Evolutionary conservation across 2,329 filamentous ascomycete genomes (phyloP), one percentile per base, ranked within the genome.

Genomic region (Fusarium irregulare): DNA sequence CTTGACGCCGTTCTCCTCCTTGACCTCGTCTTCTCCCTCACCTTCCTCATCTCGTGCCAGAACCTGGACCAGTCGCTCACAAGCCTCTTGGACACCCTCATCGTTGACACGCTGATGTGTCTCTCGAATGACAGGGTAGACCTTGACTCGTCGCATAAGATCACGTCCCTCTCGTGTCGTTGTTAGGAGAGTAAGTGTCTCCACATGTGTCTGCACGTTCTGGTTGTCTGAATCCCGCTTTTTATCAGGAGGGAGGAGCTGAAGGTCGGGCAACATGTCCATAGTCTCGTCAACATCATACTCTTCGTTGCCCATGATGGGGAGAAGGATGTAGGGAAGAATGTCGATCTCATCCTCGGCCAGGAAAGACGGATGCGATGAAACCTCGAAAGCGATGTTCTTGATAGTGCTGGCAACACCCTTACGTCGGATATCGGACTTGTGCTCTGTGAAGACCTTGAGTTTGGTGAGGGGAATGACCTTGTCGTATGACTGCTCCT

Each of bases 341-440:
- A 98, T 86, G 74, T 97, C 91, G 51, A 94, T 89, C 41, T 90
- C 89, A 20, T 90, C 87, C 54, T 92, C 89, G 1, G 87, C 86
- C 47, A 98, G 81, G 56, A 97, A 90, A 3, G 85, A 82, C 0
- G 88, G 83, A 75, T 98, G 95, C 0, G 91, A 87, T 5, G 88
- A 81, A 8, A 95, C 81, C 75, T 97, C 92, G 77, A 99, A 98
- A 9, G 93, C 90, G 30, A 93, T 89, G 77, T 99, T 99, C 80
- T 98, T 98, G 78, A 99, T 93, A 12, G 93, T 96, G 65, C 91
- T 94, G 10, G 95, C 95, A n/a, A 98, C 94, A n/a, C 96, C 96
- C 75, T 93, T 93, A 57, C 96, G 87, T 61, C 96, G 89, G 56
- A 98, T 89, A 28, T 91, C 87, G 4, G 93, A 97, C 73, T 88